Conservation (phyloP, 2,329 filamentous ascomycete species). For the Ceratocystis harringtonii region DNA sequence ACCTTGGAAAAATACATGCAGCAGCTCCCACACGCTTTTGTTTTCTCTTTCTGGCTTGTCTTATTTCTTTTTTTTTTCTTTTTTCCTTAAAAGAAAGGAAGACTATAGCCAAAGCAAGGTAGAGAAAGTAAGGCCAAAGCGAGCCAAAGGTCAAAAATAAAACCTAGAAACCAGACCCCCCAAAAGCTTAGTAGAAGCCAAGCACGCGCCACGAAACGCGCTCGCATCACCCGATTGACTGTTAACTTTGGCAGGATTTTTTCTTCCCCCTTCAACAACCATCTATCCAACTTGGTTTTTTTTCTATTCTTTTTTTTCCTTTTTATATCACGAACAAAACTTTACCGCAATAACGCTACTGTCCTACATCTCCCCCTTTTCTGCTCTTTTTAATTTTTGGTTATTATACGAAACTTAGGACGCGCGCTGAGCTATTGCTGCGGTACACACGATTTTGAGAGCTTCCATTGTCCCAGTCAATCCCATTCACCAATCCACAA, state of each 20-base stretch:
- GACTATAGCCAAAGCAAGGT: too few species aligned
- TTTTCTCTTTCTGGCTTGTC: too few species aligned
- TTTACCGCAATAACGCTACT: background rate
- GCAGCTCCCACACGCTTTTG: too few species aligned
- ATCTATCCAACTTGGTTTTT: background rate
- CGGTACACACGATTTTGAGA: background rate
- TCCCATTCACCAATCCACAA: background rate
- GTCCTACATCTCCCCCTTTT: background rate
- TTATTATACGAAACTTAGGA: background rate
- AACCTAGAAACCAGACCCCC: background rate
- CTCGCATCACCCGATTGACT: conserved; percentile 7
- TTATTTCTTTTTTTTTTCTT: too few species aligned
- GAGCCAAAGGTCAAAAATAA: too few species aligned
- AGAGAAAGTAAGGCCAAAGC: too few species aligned
- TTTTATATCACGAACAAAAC: background rate
- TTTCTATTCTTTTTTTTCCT: background rate
- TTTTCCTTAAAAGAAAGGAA: too few species aligned
- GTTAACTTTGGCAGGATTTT: conserved; percentile 5
- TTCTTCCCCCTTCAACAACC: background rate
- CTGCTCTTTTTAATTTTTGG: conserved; percentile 1
- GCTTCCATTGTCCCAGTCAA: conserved; percentile 5
- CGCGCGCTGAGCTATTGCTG: background rate
- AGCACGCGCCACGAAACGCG: conserved; percentile 8
- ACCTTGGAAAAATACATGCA: too few species aligned
- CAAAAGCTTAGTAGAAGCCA: background rate